Conservation (phyloP, 306 rosid genomes). For the Trichosanthes truncata region DNA sequence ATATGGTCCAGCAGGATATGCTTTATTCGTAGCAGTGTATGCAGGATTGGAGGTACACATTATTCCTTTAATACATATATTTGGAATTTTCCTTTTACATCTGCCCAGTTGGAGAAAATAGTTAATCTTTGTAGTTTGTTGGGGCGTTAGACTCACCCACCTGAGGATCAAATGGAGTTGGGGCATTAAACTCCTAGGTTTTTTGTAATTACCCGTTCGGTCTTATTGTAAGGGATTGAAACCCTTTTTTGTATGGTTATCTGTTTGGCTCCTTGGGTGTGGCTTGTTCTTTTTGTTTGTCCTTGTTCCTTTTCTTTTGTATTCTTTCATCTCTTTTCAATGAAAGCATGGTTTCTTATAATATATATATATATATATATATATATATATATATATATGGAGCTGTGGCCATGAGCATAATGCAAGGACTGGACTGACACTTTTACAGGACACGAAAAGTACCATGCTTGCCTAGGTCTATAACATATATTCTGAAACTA, state of each 20-base stretch:
- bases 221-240: neutral
- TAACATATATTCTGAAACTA: neutral
- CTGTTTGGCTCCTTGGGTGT: neutral
- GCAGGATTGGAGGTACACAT: constrained; percentile 83
- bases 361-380: no score
- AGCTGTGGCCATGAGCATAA: neutral
- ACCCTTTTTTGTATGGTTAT: neutral
- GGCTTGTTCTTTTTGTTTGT: neutral
- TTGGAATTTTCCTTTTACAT: neutral
- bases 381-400: neutral
- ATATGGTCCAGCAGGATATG: constrained; percentile 95
- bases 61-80: constrained; percentile 7
- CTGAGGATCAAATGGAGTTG: neutral
- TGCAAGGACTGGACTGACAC: neutral
- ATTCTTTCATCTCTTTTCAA: neutral
- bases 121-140: neutral
- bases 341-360: neutral
- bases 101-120: neutral
- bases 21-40: constrained; percentile 82
- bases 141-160: no score
- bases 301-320: neutral
- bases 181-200: no score
- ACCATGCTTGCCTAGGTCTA: neutral
- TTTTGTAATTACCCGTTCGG: neutral
- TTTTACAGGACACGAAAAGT: neutral